Conservation (phyloP, 768 basidiomycete species). For the Hericium erinaceus region DNA sequence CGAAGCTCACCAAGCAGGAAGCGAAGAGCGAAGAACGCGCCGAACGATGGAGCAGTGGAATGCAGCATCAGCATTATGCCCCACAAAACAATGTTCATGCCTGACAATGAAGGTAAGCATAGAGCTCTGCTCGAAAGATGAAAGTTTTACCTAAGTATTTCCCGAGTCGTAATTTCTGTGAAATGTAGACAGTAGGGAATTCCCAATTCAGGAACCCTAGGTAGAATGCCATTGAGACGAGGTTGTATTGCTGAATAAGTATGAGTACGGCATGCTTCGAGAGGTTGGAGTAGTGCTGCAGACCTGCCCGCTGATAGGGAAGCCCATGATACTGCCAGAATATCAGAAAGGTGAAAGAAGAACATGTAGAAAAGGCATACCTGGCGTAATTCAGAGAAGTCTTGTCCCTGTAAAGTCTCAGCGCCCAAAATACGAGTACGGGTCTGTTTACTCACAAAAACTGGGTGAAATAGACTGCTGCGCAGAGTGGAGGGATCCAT, state of each 20-base stretch:
- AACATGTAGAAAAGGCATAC: slow-evolving; percentile 19
- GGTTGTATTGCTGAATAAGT: slow-evolving; percentile 42
- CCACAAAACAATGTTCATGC: slow-evolving; percentile 52
- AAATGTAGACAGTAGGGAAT: slow-evolving; percentile 58
- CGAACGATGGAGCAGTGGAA: slow-evolving; percentile 44
- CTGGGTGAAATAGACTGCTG: slow-evolving; percentile 62
- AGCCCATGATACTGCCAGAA: slow-evolving; percentile 39
- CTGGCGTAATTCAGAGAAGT: slow-evolving; percentile 65
- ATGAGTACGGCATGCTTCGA: not conserved
- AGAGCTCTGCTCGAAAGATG: not conserved
- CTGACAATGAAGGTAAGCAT: slow-evolving; percentile 18
- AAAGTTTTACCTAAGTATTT: slow-evolving; percentile 45
- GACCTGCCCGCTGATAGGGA: slow-evolving; percentile 57
- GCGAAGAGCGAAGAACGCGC: slow-evolving; percentile 52
- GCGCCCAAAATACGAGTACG: not conserved
- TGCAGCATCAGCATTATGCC: slow-evolving; percentile 53
- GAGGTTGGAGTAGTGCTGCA: not conserved
- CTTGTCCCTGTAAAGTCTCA: slow-evolving; percentile 41
- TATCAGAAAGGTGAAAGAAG: not conserved
- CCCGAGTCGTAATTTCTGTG: slow-evolving; percentile 49
- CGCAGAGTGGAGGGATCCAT: slow-evolving; percentile 45
- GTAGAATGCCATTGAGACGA: slow-evolving; percentile 58
- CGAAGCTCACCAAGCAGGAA: slow-evolving; percentile 42
- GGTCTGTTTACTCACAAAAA: slow-evolving; percentile 36
- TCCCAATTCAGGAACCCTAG: slow-evolving; percentile 55